A percentile compares a stretch with the other conserved stretches of the same genome.
Conservation (phyloP, 805 yeast genomes). For the Starmerella potacharoeniae region DNA sequence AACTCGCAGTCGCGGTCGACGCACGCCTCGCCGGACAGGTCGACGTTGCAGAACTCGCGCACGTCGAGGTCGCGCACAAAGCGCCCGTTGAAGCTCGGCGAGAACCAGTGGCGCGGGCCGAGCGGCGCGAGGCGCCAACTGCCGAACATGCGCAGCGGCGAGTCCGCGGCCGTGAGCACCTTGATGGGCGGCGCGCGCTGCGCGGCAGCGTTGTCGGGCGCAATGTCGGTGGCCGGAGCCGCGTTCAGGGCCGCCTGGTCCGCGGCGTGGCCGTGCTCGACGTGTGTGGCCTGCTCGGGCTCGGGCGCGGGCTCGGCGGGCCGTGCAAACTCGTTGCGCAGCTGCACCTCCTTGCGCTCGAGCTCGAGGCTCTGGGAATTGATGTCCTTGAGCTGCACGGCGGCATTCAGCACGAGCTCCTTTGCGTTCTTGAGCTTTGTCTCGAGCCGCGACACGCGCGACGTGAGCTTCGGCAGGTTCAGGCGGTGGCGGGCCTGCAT, state of each 20-base stretch:
- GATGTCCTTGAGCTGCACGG: constrained; percentile 2
- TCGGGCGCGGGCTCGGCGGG: not conserved
- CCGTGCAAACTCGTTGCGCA: constrained; percentile 4
- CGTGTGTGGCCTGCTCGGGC: not conserved
- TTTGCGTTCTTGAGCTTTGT: constrained; percentile 9
- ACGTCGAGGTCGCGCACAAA: constrained; percentile 11
- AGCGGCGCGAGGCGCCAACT: constrained; percentile 19
- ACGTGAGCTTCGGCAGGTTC: not conserved
- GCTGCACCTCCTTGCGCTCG: constrained; percentile 6
- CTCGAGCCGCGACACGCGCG: constrained; percentile 15
- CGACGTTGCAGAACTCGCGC: constrained; percentile 16
- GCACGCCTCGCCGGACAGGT: constrained; percentile 11
- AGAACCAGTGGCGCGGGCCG: constrained; percentile 12
- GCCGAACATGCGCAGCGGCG: constrained; percentile 18
- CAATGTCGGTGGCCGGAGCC: not conserved
- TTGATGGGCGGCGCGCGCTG: not conserved
- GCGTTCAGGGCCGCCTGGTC: not conserved
- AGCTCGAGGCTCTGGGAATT: constrained; percentile 5
- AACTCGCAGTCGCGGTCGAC: constrained; percentile 9
- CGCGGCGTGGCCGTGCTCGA: not conserved
- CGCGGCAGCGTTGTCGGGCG: not conserved
- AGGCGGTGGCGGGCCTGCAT: constrained; percentile 1
- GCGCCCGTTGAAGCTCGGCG: constrained; percentile 18
- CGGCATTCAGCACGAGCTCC: constrained; percentile 3
- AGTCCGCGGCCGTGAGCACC: constrained; percentile 4